Evolutionary conservation across 1,139 yeast species (phyloP).

Genomic region (Yamadazyma triangularis): DNA sequence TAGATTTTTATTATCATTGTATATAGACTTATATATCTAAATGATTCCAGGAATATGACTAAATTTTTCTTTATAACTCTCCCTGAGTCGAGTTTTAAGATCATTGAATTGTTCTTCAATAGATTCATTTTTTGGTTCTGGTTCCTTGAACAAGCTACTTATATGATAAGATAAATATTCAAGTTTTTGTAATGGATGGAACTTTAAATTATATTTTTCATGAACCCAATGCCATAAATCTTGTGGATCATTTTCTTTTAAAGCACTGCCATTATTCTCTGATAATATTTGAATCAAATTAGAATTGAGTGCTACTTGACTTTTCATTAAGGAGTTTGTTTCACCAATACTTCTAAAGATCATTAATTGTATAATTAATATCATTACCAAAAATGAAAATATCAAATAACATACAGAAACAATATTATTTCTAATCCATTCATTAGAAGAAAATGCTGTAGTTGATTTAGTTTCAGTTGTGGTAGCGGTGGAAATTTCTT

Average conservation of each 20-base stretch:
- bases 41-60: background rate
- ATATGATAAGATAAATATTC: constrained; percentile 22
- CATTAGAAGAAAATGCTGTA: constrained; percentile 7
- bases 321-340: constrained; percentile 21
- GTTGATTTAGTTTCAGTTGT: constrained; percentile 1
- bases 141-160: constrained; percentile 9
- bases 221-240: constrained; percentile 25
- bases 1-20: too few relatives aligned
- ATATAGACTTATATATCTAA: too few relatives aligned
- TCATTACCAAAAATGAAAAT: constrained; percentile 17
- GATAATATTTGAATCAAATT: constrained; percentile 13
- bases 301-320: constrained; percentile 22
- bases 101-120: constrained; percentile 10
- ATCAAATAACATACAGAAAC: constrained; percentile 17
- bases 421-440: constrained; percentile 13
- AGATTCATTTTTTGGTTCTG: constrained; percentile 5
- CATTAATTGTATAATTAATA: constrained; percentile 21
- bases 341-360: constrained; percentile 18
- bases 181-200: constrained; percentile 18
- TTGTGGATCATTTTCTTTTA: constrained; percentile 3
- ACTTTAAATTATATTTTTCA: constrained; percentile 14
- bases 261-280: constrained; percentile 5
- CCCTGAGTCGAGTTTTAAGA: constrained; percentile 14
- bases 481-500: constrained; percentile 1
- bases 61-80: background rate